Base-by-base conservation (phyloP, 768 basidiomycete species). In the Glaciozyma antarctica region DNA sequence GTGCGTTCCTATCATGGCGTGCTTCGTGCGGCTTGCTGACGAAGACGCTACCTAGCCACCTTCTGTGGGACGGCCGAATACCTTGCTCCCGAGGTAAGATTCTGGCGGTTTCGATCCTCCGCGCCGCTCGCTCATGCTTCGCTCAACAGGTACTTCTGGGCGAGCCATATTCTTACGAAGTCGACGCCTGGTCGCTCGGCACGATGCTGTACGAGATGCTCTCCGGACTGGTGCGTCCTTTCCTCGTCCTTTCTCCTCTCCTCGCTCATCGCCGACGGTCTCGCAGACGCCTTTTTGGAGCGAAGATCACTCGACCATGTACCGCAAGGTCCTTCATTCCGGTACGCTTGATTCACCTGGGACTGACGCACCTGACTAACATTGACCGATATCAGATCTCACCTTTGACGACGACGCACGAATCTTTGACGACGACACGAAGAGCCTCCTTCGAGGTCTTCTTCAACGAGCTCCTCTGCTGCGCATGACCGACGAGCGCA, bases 121-220 rank as follows among this genome's bases (percentile, higher is more conserved):
- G 49, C 41, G 38, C 3, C 32, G 49, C n/a, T 28, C 32, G 26
- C 0, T 15, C 30, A 16, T 9, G 5, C 10, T 3, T 12, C 6
- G 12, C 30, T 38, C 19, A 34, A 57, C 94, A 99, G 78, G 92
- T 98, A 53, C 90, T 98, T 71, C 88, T 90, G 73, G 89, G 92
- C 1, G 76, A 88, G 72, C 82, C 86, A 24, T 94, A 98, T 75
- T 86, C 86, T 69, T 98, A 91, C 73, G 90, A 92, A 71, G 90
- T 94, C 26, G 94, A 98, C 76, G 94, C 91, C 89, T 99, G 92
- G 93, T 89, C 87, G 70, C 88, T 94, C 73, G 94, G 94, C 44
- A 97, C 94, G 67, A 94, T 98, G 88, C 78, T 98, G 65, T 91
- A 89, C 75, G 94, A 98, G 80, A 94, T 95, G 88, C 79, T 98